phyloP scores from a whole-genome alignment of 257 asterid genomes.

The Eucommia ulmoides region DNA sequence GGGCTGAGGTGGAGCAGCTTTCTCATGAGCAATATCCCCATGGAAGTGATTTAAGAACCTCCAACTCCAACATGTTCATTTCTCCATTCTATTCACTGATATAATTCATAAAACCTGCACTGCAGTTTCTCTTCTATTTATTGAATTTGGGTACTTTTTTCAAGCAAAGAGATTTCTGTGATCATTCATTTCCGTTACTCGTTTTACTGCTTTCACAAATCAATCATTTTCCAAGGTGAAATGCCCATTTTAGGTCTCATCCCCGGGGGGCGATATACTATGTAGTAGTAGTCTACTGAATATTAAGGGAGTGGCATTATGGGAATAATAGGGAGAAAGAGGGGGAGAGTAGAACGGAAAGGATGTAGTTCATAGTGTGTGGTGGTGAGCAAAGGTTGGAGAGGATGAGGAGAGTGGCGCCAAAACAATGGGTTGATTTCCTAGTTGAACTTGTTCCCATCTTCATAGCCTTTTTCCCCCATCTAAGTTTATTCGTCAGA shows the following conservation, averaged over 20 bases:
- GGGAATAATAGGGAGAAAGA: conserved; percentile 12
- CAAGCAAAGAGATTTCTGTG: conserved; percentile 6
- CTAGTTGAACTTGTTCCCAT: conserved; percentile 29
- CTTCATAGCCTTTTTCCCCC: too few relatives aligned
- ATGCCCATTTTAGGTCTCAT: conserved; percentile 19
- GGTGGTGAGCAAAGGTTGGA: conserved; percentile 26
- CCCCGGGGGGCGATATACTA: not conserved
- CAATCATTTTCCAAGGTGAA: conserved; percentile 5
- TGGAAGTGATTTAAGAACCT: not conserved
- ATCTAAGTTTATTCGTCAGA: too few relatives aligned
- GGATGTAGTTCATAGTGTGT: conserved; percentile 30
- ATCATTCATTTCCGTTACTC: conserved; percentile 2
- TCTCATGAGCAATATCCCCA: conserved; percentile 25
- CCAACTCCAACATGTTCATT: too few relatives aligned
- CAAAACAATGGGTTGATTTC: conserved; percentile 18
- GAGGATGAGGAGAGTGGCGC: conserved; percentile 24
- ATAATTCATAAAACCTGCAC: too few relatives aligned
- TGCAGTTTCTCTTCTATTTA: too few relatives aligned
- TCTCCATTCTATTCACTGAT: too few relatives aligned
- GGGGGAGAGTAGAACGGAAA: conserved; percentile 10
- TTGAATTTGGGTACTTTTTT: too few relatives aligned
- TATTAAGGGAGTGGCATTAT: conserved; percentile 1
- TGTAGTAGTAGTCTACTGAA: too few relatives aligned
- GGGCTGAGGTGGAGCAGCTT: conserved; percentile 7
- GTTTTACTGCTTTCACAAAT: conserved; percentile 6